Conservation (phyloP, 1,284 basidiomycete genomes). For the Cystobasidiaceae sp. region DNA sequence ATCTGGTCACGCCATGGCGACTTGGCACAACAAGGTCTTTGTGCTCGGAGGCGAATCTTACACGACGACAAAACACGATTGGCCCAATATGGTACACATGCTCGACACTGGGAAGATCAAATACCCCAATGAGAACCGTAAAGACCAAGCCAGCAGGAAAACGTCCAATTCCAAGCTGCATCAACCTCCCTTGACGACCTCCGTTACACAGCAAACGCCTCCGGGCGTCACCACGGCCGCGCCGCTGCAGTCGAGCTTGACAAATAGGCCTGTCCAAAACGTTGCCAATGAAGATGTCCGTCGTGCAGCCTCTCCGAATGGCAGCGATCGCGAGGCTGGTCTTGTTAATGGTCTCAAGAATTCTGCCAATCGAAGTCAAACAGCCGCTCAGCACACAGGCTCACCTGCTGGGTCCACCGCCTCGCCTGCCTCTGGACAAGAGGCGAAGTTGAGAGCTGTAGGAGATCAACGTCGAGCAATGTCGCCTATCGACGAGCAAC, state of each 20-base stretch:
- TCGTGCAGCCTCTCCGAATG: conserved; percentile 18
- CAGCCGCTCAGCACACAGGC: background rate
- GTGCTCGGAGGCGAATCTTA: conserved; percentile 93
- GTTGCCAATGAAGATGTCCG: conserved; percentile 11
- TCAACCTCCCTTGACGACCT: background rate
- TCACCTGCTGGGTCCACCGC: conserved; percentile 8
- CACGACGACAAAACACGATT: conserved; percentile 50
- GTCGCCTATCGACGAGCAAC: conserved; percentile 52
- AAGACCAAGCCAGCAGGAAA: conserved; percentile 40
- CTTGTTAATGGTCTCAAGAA: background rate
- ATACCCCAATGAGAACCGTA: conserved; percentile 66
- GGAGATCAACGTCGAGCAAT: conserved; percentile 45
- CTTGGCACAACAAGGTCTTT: conserved; percentile 78
- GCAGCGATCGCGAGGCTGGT: conserved; percentile 16
- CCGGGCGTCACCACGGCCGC: conserved; percentile 14
- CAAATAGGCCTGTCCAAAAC: conserved; percentile 18
- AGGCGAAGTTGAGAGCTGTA: conserved; percentile 33
- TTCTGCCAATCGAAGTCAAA: background rate
- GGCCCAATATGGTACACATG: conserved; percentile 76
- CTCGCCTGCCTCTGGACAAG: conserved; percentile 9
- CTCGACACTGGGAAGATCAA: conserved; percentile 93
- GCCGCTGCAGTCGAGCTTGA: background rate
- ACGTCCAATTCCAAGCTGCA: conserved; percentile 40
- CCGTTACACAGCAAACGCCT: conserved; percentile 17
- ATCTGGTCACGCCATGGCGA: conserved; percentile 92